A percentile compares a stretch with the other conserved stretches of the same genome.
phyloP scores from a whole-genome alignment of 176 grass and related monocot genomes.

The Hyparrhenia diplandra region DNA sequence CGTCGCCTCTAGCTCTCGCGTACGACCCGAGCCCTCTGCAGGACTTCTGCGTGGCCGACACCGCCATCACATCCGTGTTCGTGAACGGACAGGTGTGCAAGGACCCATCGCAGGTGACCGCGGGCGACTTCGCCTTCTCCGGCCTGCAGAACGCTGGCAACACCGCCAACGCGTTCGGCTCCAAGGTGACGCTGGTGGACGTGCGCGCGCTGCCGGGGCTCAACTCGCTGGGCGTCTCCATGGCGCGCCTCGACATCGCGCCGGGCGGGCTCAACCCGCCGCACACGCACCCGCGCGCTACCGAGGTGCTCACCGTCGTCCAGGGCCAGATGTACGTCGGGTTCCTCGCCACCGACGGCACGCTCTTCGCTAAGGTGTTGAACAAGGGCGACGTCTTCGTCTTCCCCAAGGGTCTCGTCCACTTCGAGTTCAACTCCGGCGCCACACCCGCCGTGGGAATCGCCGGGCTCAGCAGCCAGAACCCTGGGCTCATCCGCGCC shows the following conservation, averaged over 20 bases:
- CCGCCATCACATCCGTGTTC: constrained; percentile 3
- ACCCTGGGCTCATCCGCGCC: constrained; percentile 22
- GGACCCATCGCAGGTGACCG: neutral
- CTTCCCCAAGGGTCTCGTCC: constrained; percentile 38
- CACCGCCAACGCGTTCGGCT: constrained; percentile 43
- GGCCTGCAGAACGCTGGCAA: constrained; percentile 30
- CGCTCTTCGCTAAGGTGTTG: constrained; percentile 18
- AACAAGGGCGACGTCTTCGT: constrained; percentile 34
- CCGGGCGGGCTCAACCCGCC: constrained; percentile 40
- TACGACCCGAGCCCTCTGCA: constrained; percentile 44
- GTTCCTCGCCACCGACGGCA: constrained; percentile 30
- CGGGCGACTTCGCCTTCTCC: constrained; percentile 23
- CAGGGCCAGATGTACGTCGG: constrained; percentile 40
- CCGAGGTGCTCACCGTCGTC: constrained; percentile 44
- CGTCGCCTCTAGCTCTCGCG: constrained; percentile 4
- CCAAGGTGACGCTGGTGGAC: constrained; percentile 34
- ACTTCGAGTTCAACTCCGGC: constrained; percentile 39
- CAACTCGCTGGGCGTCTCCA: constrained; percentile 40
- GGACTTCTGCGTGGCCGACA: constrained; percentile 50
- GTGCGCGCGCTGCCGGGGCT: constrained; percentile 21
- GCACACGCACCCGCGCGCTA: constrained; percentile 51
- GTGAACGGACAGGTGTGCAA: constrained; percentile 50
- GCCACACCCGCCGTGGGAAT: neutral
- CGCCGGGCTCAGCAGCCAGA: constrained; percentile 40
- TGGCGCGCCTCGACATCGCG: constrained; percentile 37